Evolutionary conservation across 441 rosid species (phyloP).

Genomic region (Populus hybrid): DNA sequence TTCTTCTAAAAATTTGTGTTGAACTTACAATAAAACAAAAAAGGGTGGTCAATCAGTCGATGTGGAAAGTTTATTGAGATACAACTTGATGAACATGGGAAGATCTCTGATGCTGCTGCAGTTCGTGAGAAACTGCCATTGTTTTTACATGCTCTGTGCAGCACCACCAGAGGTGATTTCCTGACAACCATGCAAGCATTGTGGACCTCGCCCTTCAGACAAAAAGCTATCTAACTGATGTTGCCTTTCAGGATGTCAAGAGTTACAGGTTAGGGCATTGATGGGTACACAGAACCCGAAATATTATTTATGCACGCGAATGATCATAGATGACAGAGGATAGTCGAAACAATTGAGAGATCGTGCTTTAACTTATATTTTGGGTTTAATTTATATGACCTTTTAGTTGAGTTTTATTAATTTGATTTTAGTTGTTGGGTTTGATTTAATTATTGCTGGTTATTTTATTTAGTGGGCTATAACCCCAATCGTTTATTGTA

Average conservation of each 20-base stretch:
- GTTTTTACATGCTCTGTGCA: conserved; percentile 74
- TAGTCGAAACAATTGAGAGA: too few species aligned
- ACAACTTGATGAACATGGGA: conserved; percentile 72
- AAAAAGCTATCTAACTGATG: conserved; percentile 8
- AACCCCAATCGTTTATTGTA: too few species aligned
- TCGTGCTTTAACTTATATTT: too few species aligned
- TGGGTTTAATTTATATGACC: too few species aligned
- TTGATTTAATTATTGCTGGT: too few species aligned
- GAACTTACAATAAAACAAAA: not conserved
- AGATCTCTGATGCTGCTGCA: conserved; percentile 64
- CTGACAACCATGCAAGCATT: not conserved
- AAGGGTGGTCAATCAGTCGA: conserved; percentile 39
- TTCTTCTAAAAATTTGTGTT: not conserved
- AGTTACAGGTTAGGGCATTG: conserved; percentile 41
- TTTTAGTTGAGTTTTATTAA: too few species aligned
- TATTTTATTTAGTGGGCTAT: too few species aligned
- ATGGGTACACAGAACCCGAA: too few species aligned
- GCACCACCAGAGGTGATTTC: conserved; percentile 57
- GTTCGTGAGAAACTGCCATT: conserved; percentile 62
- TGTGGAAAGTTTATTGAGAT: conserved; percentile 81
- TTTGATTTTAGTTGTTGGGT: too few species aligned
- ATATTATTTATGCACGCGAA: too few species aligned
- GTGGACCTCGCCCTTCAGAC: too few species aligned
- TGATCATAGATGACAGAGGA: too few species aligned
- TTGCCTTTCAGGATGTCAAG: conserved; percentile 46